phyloP scores from a whole-genome alignment of 2,329 filamentous ascomycete genomes.

The Fusarium kyushuense region DNA sequence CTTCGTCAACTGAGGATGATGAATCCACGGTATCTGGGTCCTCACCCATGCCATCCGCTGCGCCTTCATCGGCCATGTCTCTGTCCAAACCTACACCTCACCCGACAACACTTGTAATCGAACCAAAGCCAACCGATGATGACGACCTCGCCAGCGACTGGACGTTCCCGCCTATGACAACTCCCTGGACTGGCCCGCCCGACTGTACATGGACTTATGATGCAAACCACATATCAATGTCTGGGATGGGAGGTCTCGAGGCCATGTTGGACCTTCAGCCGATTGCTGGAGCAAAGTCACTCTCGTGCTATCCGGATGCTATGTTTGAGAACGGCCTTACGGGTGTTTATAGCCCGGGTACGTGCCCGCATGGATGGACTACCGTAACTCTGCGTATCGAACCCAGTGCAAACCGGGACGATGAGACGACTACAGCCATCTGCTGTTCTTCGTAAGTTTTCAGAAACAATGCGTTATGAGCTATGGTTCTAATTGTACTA shows the following conservation, averaged over 20 bases:
- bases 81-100: slow-evolving; percentile 34
- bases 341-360: slow-evolving; percentile 56
- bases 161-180: slow-evolving; percentile 54
- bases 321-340: slow-evolving; percentile 55
- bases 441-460: slow-evolving; percentile 58
- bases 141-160: slow-evolving; percentile 37
- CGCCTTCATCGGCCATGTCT: slow-evolving; percentile 33
- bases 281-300: slow-evolving; percentile 51
- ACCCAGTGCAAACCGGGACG: slow-evolving; percentile 44
- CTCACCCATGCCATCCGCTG: slow-evolving; percentile 27
- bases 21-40: slow-evolving; percentile 25
- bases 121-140: slow-evolving; percentile 38
- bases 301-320: slow-evolving; percentile 57
- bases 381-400: slow-evolving; percentile 52
- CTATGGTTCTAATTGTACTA: slow-evolving; percentile 40
- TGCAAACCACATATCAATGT: slow-evolving; percentile 43
- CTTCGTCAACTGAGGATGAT: slow-evolving; percentile 33
- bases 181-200: slow-evolving; percentile 53
- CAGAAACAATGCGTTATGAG: not conserved
- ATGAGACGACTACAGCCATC: slow-evolving; percentile 55
- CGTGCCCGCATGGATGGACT: slow-evolving; percentile 57
- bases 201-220: slow-evolving; percentile 57
- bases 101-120: slow-evolving; percentile 23
- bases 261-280: slow-evolving; percentile 56
- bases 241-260: slow-evolving; percentile 47